These are phyloP conservation scores for Mucor indicus DNA, from an alignment of 371 early-diverging fungal species.

Conservation along the genomic window DNA sequence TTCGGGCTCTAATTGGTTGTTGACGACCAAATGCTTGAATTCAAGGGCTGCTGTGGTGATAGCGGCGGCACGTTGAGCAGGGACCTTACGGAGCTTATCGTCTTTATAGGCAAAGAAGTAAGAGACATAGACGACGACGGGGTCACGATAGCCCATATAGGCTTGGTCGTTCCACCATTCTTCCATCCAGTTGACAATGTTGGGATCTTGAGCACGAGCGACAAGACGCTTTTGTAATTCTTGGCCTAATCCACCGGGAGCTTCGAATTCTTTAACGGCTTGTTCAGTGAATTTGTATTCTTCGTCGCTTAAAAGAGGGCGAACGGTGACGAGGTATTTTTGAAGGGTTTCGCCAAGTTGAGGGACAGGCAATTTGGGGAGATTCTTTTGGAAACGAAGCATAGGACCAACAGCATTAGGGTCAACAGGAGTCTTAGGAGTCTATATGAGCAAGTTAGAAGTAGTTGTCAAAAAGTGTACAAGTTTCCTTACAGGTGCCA, in stretches of 20 bases:
- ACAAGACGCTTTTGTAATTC: conserved; percentile 81
- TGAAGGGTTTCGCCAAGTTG: conserved; percentile 76
- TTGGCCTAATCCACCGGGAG: conserved; percentile 79
- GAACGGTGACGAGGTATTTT: conserved; percentile 75
- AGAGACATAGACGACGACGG: conserved; percentile 84
- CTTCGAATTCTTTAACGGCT: conserved; percentile 76
- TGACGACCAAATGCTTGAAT: conserved; percentile 80
- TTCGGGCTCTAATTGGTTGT: conserved; percentile 84
- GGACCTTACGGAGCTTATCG: conserved; percentile 73
- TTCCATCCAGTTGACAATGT: conserved; percentile 84
- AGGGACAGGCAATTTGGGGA: conserved; percentile 91
- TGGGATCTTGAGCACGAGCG: conserved; percentile 64
- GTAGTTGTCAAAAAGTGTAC: too few species aligned
- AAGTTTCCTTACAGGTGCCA: too few species aligned
- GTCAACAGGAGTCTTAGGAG: conserved; percentile 49
- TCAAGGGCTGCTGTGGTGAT: conserved; percentile 84
- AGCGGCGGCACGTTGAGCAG: conserved; percentile 84
- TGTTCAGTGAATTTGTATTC: conserved; percentile 70
- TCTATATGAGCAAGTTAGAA: too few species aligned
- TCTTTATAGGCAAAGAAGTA: conserved; percentile 86
- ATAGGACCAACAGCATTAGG: conserved; percentile 54
- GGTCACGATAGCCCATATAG: conserved; percentile 95
- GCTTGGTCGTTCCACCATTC: conserved; percentile 95
- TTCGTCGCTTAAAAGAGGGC: conserved; percentile 70
- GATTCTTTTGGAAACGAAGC: conserved; percentile 63